These are phyloP conservation scores for Paecilomyces sp. DNA, from an alignment of 2,329 filamentous ascomycete species.

Conservation along the genomic window DNA sequence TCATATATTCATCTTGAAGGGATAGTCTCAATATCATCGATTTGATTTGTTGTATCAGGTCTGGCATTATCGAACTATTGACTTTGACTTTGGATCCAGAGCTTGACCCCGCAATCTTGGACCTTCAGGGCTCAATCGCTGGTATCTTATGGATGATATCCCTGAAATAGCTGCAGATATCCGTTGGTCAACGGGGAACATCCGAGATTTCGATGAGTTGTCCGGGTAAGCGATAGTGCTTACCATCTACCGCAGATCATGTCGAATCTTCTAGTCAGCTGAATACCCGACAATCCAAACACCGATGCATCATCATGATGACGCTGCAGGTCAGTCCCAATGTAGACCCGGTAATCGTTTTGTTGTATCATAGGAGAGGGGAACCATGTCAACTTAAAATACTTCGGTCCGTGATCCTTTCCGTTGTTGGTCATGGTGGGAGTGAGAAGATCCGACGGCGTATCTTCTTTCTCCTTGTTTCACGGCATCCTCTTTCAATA, in stretches of 20 bases:
- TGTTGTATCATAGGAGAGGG: neutral
- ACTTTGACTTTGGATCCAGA: neutral
- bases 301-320: neutral
- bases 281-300: neutral
- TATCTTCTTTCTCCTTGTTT: neutral
- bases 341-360: neutral
- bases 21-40: neutral
- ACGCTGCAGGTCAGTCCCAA: neutral
- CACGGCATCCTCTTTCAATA: neutral
- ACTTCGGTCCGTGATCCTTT: neutral
- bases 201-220: neutral
- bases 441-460: neutral
- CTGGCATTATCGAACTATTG: neutral
- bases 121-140: neutral
- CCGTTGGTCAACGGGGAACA: neutral
- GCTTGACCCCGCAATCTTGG: neutral
- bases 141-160: neutral
- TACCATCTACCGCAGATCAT: neutral
- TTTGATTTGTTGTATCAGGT: neutral
- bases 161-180: neutral
- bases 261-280: neutral
- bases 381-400: neutral
- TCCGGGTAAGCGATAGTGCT: neutral
- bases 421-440: neutral
- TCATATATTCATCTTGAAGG: neutral